A percentile compares a stretch with the other conserved stretches of the same genome.
Conservation (phyloP, 371 early-diverging fungal genomes). For the Zychaea mexicana region DNA sequence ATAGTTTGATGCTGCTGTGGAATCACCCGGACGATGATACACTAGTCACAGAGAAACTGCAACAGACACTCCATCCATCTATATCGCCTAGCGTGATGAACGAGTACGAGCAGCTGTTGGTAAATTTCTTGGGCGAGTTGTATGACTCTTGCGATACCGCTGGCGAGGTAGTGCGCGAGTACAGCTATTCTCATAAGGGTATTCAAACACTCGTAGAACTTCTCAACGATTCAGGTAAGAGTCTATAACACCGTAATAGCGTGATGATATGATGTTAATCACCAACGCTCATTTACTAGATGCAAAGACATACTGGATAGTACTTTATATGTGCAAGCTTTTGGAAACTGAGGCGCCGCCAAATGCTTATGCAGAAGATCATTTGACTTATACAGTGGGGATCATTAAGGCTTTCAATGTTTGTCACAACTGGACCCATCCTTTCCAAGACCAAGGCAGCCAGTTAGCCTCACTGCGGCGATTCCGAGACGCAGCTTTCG, state of each 20-base stretch:
- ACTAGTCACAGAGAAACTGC: constrained; percentile 13
- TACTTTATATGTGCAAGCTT: constrained; percentile 1
- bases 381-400: not conserved
- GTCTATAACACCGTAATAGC: too few relatives aligned
- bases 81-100: constrained; percentile 11
- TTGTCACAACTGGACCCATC: not conserved
- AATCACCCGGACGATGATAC: constrained; percentile 24
- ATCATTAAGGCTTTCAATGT: not conserved
- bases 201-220: constrained; percentile 1
- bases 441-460: not conserved
- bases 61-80: constrained; percentile 19
- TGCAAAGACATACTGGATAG: constrained; percentile 2
- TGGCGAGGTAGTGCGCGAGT: constrained; percentile 9
- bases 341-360: not conserved
- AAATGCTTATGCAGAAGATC: not conserved
- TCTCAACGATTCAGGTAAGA: constrained; percentile 6
- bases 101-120: constrained; percentile 24
- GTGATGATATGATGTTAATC: too few relatives aligned
- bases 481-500: not conserved
- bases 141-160: constrained; percentile 15
- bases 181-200: constrained; percentile 8
- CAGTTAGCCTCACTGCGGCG: not conserved
- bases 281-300: not conserved
- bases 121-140: constrained; percentile 18
- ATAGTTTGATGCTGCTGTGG: constrained; percentile 22